Percentiles rank a stretch among this genome's conserved stretches.
phyloP scores from a whole-genome alignment of 805 yeast genomes.

The Kuraishia molischiana region DNA sequence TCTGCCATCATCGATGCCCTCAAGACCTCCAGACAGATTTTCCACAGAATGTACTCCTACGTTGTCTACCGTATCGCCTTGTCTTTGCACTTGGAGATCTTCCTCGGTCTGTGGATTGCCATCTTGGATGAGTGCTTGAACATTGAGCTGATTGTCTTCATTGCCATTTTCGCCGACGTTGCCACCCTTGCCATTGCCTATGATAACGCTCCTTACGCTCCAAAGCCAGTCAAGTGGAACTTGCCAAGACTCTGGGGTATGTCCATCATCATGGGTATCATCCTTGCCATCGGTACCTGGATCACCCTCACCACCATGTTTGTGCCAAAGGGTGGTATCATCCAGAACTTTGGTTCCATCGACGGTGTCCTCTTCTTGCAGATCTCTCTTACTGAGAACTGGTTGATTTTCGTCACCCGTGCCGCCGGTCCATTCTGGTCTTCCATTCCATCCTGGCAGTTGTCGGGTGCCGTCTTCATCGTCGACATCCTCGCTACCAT shows the following conservation, averaged over 20 bases:
- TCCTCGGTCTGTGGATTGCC: conserved; percentile 95
- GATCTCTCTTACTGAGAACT: conserved; percentile 91
- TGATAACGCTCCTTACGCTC: conserved; percentile 94
- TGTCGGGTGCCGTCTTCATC: conserved; percentile 83
- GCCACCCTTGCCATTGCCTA: conserved; percentile 96
- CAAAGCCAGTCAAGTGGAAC: conserved; percentile 93
- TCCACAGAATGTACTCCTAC: conserved; percentile 98
- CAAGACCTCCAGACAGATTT: conserved; percentile 92
- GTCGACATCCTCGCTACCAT: conserved; percentile 89
- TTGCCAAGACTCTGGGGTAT: conserved; percentile 95
- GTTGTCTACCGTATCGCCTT: conserved; percentile 97
- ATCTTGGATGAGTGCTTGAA: conserved; percentile 78
- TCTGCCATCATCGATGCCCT: conserved; percentile 91
- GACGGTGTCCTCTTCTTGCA: conserved; percentile 92
- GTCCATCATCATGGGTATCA: conserved; percentile 78
- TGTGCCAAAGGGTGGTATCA: conserved; percentile 83
- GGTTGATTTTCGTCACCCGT: conserved; percentile 95
- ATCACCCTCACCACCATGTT: conserved; percentile 92
- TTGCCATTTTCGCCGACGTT: conserved; percentile 96
- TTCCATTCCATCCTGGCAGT: conserved; percentile 92
- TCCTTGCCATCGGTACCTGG: conserved; percentile 91
- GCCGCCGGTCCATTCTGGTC: conserved; percentile 99
- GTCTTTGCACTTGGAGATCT: conserved; percentile 88
- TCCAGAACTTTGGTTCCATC: conserved; percentile 90
- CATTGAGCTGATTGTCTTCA: conserved; percentile 89